Conservation (phyloP, 148 eudicot species). For the Suaeda aralocaspica region DNA sequence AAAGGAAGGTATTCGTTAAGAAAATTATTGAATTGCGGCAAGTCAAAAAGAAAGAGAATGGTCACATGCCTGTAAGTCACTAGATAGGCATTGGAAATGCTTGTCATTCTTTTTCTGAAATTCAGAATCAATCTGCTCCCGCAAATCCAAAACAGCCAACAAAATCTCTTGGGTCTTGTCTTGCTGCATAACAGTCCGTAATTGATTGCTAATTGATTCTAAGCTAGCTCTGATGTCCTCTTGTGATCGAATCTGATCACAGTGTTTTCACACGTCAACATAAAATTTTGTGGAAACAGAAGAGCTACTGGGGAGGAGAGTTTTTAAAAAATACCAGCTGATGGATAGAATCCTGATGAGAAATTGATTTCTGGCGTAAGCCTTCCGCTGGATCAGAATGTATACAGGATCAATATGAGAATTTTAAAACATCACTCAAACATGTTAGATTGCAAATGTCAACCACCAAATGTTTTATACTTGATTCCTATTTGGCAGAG, state of each 20-base stretch:
- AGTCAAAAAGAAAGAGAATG: not conserved
- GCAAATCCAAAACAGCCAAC: constrained; percentile 43
- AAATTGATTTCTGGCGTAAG: constrained; percentile 64
- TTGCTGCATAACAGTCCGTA: constrained; percentile 25
- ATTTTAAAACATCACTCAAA: not conserved
- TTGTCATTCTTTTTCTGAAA: constrained; percentile 46
- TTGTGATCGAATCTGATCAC: constrained; percentile 68
- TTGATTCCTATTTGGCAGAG: not conserved
- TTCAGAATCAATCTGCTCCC: constrained; percentile 43
- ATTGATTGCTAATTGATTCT: constrained; percentile 45
- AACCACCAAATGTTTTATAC: not conserved
- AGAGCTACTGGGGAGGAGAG: constrained; percentile 2
- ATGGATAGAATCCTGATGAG: constrained; percentile 60
- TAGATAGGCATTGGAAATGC: constrained; percentile 42
- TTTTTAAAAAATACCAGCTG: constrained; percentile 47
- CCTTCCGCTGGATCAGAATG: constrained; percentile 56
- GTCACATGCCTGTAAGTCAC: constrained; percentile 66
- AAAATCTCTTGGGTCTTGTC: constrained; percentile 49
- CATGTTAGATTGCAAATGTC: not conserved
- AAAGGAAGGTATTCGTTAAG: not conserved
- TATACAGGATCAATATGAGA: constrained; percentile 2
- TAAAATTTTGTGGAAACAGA: not conserved
- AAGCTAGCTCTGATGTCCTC: constrained; percentile 57
- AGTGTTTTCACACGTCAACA: constrained; percentile 19
- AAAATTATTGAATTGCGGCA: not conserved